phyloP scores from a whole-genome alignment of 768 basidiomycete species.

The Multifurca ochricompacta region DNA sequence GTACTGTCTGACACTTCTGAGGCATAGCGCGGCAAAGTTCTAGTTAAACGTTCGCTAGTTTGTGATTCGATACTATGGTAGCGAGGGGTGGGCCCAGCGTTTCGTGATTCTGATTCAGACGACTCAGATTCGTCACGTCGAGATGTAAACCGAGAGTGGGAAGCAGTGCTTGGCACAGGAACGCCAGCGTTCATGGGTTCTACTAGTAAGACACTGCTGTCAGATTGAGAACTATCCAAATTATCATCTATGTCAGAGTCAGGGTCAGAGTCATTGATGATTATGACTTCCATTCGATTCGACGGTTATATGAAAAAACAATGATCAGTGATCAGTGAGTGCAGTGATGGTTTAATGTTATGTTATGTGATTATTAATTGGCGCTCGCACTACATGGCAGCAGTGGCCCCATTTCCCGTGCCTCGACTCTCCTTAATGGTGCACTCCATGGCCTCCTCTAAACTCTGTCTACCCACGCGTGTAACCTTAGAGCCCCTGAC shows the following conservation, averaged over 20 bases:
- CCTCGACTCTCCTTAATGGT: conserved; percentile 20
- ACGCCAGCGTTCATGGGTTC: not conserved
- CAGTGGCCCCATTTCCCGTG: conserved; percentile 38
- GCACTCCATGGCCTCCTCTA: conserved; percentile 14
- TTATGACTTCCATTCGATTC: not conserved
- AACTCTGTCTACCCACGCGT: not conserved
- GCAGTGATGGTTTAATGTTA: not conserved
- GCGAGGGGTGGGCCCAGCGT: too few relatives aligned
- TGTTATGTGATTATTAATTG: too few relatives aligned
- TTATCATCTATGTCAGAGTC: too few relatives aligned
- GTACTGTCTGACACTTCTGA: not conserved
- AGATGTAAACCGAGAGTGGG: not conserved
- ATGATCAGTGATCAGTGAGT: not conserved
- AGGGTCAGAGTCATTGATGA: conserved; percentile 1
- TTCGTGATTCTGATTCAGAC: not conserved
- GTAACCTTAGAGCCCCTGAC: not conserved
- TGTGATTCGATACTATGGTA: not conserved
- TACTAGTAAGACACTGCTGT: not conserved
- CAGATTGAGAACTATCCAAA: not conserved
- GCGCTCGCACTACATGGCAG: too few relatives aligned
- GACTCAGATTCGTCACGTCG: not conserved
- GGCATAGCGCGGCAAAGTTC: not conserved
- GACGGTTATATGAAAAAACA: not conserved
- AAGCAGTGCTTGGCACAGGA: not conserved
- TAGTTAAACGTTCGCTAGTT: not conserved